phyloP scores from a whole-genome alignment of 768 basidiomycete species.

The Pulveroboletus sp. region DNA sequence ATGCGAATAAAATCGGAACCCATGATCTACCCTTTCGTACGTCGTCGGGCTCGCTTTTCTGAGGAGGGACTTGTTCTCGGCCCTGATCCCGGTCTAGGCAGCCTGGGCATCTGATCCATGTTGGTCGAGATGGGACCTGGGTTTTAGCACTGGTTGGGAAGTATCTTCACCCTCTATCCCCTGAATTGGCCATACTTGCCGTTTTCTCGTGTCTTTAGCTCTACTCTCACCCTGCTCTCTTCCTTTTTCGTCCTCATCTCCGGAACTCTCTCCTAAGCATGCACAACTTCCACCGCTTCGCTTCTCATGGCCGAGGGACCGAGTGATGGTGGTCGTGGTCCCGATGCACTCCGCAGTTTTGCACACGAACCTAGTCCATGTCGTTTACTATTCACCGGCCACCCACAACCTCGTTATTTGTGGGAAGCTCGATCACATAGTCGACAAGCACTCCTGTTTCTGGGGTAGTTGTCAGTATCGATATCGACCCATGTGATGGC shows the following conservation, averaged over 20 bases:
- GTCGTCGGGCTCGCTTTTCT: too few relatives aligned
- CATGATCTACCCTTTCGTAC: too few relatives aligned
- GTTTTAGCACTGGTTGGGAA: too few relatives aligned
- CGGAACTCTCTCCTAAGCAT: not conserved
- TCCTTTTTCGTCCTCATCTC: not conserved
- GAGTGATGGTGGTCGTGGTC: not conserved
- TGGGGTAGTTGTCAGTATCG: not conserved
- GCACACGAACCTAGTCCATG: not conserved
- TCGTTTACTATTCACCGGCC: not conserved
- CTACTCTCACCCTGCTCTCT: conserved; percentile 29
- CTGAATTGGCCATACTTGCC: too few relatives aligned
- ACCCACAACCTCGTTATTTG: conserved; percentile 7
- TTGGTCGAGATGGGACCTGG: too few relatives aligned
- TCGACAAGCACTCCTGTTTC: conserved; percentile 16
- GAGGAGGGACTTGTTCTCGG: too few relatives aligned
- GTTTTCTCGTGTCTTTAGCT: too few relatives aligned
- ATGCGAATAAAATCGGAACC: too few relatives aligned
- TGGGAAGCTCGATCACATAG: conserved; percentile 20
- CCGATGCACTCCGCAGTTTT: not conserved
- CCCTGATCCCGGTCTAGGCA: too few relatives aligned
- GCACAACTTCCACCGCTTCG: too few relatives aligned
- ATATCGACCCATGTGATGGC: not conserved
- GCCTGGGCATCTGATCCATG: too few relatives aligned
- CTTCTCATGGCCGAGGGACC: not conserved
- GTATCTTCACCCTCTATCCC: too few relatives aligned